Conservation (phyloP, 2,329 filamentous ascomycete species). For the Fusarium oligoseptatum region DNA sequence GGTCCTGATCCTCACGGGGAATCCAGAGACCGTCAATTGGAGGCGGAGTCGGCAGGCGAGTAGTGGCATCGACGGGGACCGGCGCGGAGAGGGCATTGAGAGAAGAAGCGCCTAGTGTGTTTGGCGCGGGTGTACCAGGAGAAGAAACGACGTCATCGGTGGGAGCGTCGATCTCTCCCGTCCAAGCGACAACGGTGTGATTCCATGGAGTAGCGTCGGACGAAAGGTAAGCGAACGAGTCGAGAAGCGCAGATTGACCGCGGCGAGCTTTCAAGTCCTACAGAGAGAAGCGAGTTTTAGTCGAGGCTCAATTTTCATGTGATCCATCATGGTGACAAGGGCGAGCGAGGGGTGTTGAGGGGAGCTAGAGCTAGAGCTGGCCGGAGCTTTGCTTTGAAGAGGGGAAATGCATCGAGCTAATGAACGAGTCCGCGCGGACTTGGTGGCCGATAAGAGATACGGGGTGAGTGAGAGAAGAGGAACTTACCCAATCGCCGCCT, state of each 20-base stretch:
- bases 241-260: constrained; percentile 92
- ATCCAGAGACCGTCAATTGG: constrained; percentile 79
- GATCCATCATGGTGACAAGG: constrained; percentile 9
- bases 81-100: constrained; percentile 84
- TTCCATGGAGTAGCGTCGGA: constrained; percentile 89
- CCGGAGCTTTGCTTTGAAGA: constrained; percentile 40
- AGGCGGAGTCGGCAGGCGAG: constrained; percentile 68
- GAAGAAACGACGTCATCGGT: constrained; percentile 58
- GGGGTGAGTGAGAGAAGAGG: constrained; percentile 23
- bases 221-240: constrained; percentile 89
- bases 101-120: constrained; percentile 65
- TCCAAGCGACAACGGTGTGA: constrained; percentile 94
- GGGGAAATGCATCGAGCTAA: constrained; percentile 33
- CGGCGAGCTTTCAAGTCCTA: constrained; percentile 82
- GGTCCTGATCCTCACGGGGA: constrained; percentile 75
- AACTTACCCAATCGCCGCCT: constrained; percentile 71
- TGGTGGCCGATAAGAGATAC: constrained; percentile 29
- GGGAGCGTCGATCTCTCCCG: constrained; percentile 80
- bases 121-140: constrained; percentile 59
- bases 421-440: constrained; percentile 14
- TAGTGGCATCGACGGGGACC: constrained; percentile 76
- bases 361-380: constrained; percentile 30
- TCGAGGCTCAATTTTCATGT: constrained; percentile 30
- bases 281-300: constrained; percentile 20
- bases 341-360: constrained; percentile 15